A percentile compares a stretch with the other conserved stretches of the same genome.
Conservation (phyloP, 164 flowering plant genomes). For the Hamamelis virginiana region DNA sequence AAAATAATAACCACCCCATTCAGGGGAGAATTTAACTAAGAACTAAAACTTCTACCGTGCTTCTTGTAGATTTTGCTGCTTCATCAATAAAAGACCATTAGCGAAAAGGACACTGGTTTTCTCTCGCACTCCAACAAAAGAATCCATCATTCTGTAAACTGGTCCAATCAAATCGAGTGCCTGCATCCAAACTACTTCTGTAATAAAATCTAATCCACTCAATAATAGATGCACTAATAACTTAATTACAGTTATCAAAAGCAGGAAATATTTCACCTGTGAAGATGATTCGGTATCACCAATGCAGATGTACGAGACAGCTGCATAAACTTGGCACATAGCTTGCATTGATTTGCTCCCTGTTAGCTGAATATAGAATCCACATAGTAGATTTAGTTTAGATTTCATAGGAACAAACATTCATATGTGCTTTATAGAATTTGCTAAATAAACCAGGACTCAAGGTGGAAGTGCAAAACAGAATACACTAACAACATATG, state of each 20-base stretch:
- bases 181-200: constrained; percentile 38
- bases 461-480: background rate
- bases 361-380: constrained; percentile 49
- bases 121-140: constrained; percentile 88
- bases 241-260: background rate
- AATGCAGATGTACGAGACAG: constrained; percentile 83
- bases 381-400: background rate
- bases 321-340: constrained; percentile 90
- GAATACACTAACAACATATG: background rate
- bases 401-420: background rate
- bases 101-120: constrained; percentile 81
- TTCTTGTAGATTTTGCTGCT: constrained; percentile 87
- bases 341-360: constrained; percentile 84
- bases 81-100: constrained; percentile 89
- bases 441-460: background rate
- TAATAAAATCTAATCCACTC: background rate
- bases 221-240: background rate
- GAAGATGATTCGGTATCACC: constrained; percentile 94
- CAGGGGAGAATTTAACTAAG: background rate
- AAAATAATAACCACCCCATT: background rate
- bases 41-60: constrained; percentile 56
- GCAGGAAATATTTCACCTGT: constrained; percentile 42
- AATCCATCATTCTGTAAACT: constrained; percentile 67
- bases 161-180: constrained; percentile 95
- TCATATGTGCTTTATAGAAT: background rate